These are phyloP conservation scores for Aspergillus caelatus DNA, from an alignment of 2,329 filamentous ascomycete genomes.

Conservation along the genomic window DNA sequence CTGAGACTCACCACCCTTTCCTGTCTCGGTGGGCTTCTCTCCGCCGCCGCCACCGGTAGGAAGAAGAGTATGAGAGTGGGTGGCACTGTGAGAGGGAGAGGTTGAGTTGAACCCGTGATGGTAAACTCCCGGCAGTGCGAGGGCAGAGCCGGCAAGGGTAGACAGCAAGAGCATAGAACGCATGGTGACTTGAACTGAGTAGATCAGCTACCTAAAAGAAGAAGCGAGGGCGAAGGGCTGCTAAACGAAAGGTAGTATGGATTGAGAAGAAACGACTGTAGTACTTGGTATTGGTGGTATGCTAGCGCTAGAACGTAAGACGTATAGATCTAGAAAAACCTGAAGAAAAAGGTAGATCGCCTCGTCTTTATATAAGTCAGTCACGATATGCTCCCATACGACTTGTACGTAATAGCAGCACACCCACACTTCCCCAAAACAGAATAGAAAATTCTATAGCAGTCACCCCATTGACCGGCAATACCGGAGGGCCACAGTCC, in stretches of 20 bases:
- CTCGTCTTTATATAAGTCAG: background rate
- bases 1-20: background rate
- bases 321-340: background rate
- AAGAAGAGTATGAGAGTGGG: slow-evolving; percentile 9
- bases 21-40: background rate
- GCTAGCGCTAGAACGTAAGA: background rate
- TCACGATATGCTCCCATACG: no score
- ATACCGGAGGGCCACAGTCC: background rate
- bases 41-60: slow-evolving; percentile 13
- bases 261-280: background rate
- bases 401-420: background rate
- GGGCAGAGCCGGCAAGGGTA: slow-evolving; percentile 24
- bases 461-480: background rate
- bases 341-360: background rate
- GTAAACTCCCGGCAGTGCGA: slow-evolving; percentile 22
- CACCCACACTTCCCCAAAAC: background rate
- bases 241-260: background rate
- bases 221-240: background rate
- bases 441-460: background rate
- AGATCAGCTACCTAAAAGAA: background rate
- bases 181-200: background rate
- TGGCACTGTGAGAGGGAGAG: slow-evolving; percentile 9
- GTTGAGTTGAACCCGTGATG: slow-evolving; percentile 10
- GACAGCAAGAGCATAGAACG: slow-evolving; percentile 15
- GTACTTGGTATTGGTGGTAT: background rate